Evolutionary conservation across 805 yeast species (phyloP), one percentile per base, ranked within the genome.

Genomic region (Tetrapisispora taiwanensis): DNA sequence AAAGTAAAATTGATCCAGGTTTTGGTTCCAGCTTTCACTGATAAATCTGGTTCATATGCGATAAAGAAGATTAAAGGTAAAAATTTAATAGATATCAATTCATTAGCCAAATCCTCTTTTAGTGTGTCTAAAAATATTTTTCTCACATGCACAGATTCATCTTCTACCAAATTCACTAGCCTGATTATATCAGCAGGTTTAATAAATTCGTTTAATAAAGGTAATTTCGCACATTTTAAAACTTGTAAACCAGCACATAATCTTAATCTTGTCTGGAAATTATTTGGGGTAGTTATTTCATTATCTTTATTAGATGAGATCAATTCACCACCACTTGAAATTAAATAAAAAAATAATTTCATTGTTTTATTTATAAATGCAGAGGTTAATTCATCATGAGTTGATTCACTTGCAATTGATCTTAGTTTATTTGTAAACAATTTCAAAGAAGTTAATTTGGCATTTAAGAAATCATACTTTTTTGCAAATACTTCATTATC

Each of bases 271-370:
- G 79, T 71, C 55, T 81, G 82, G 54, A 67, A 79, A 30, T 65
- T 65, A 22, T 58, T 65, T 4, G 95, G 95, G 0, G 95, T 83
- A 14, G 83, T 79, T 51, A 62, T 69, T 15, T 65, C 62, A 9
- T 61, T 65, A 4, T 70, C 52, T 43, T 70, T 69, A 20, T 58
- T 48, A 46, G 62, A 58, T 43, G 73, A 49, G 2, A 80, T 75
- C 28, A 87, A 72, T 54, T 88, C 95, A 26, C 95, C 95, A 37
- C 84, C 83, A 56, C 81, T 81, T 1, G 79, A 76, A 40, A 87
- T 75, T 30, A 84, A 66, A 1, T 87, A 76, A 30, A 76, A 68
- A 27, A 87, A 68, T 24, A 87, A 63, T 52, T 81, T 84, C 48
- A 86, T 62, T 0, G 84, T 78, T 14, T 87, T 85, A 44, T 72